Evolutionary conservation across 306 rosid genomes (phyloP).

Genomic region (Vicia faba): DNA sequence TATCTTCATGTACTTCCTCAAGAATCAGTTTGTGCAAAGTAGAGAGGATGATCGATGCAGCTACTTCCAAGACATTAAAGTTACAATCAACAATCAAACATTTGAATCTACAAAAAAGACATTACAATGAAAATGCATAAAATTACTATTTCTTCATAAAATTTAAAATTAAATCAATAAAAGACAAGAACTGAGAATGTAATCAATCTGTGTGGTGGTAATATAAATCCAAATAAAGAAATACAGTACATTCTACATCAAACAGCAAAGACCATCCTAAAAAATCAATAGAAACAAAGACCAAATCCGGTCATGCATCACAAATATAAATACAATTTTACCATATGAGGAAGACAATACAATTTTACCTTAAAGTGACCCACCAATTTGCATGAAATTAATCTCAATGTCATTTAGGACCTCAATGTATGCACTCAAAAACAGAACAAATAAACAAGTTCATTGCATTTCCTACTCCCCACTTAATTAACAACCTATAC

Average conservation of each 20-base stretch:
- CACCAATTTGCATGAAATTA: slow-evolving; percentile 23
- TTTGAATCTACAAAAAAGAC: slow-evolving; percentile 65
- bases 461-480: neutral
- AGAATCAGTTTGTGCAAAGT: slow-evolving; percentile 39
- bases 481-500: neutral
- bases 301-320: neutral
- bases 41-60: slow-evolving; percentile 40
- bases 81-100: slow-evolving; percentile 47
- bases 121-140: slow-evolving; percentile 27
- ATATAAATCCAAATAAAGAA: neutral
- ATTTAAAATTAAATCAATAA: slow-evolving; percentile 20
- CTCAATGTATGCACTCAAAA: neutral
- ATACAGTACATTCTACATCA: slow-evolving; percentile 19
- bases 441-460: slow-evolving; percentile 14
- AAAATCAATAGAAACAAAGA: slow-evolving; percentile 19
- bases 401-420: slow-evolving; percentile 4
- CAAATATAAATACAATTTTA: neutral
- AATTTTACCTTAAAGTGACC: slow-evolving; percentile 7
- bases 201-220: slow-evolving; percentile 1
- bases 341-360: neutral
- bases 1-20: slow-evolving; percentile 45
- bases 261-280: slow-evolving; percentile 18
- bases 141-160: neutral
- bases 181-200: neutral
- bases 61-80: neutral